Evolutionary conservation across 2,329 filamentous ascomycete genomes (phyloP), one percentile per base, ranked within the genome.

Genomic region (Nothophoma quercina): DNA sequence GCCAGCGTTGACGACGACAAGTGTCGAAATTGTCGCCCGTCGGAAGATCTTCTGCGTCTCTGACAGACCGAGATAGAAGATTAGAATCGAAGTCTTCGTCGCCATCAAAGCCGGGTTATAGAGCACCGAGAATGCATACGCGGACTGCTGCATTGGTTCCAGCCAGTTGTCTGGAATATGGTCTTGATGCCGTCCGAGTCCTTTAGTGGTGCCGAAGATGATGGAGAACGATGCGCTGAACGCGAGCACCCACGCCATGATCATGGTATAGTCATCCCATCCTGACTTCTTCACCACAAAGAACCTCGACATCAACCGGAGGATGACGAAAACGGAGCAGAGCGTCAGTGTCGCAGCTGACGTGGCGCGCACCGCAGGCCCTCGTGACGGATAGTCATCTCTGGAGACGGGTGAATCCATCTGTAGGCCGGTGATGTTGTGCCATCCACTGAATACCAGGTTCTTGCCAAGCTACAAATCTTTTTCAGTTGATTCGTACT

Each of bases 81-180:
- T 82, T 51, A 97, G 81, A 64, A 97, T 90, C n/a, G 91, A 96
- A 0, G 90, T 92, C 76, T 97, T 97, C 42, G 91, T 91, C 2
- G 89, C 87, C 90, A 96, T 96, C 49, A 96, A 80, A 3, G 90
- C 88, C 10, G 92, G 92, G 69, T 96, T 96, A 72, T 87, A 86
- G 41, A 88, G 75, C 21, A 87, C 82, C 15, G 82, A 83, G 63
- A 87, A 86, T 40, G 78, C 80, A 75, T 86, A 87, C 63, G 83
- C 79, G 12, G 80, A 76, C 61, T 78, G 80, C 62, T 86, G 82
- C 57, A 92, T 76, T 1, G 77, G 71, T 10, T 77, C 62, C 58
- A 79, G 75, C 70, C 85, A 77, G n/a, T 72, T 66, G 0, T 63
- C 36, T 0, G 78, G 72, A 25, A 92, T 86, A 64, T 91, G 72